Evolutionary conservation across 2,329 filamentous ascomycete genomes (phyloP).

Genomic region (Ceratocystis cacaofunesta): DNA sequence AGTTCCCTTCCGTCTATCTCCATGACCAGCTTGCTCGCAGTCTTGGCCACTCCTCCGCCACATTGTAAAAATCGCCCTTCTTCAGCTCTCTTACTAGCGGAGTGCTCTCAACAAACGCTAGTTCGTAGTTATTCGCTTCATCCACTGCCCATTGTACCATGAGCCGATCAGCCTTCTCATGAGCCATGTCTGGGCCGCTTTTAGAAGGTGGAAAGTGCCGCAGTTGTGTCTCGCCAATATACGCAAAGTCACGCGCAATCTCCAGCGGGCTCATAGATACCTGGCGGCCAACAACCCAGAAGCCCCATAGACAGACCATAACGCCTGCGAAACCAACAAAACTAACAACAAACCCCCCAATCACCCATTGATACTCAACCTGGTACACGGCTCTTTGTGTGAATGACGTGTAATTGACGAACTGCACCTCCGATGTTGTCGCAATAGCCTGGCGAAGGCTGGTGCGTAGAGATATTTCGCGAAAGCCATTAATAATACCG

Average conservation of each 20-base stretch:
- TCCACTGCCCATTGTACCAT: conserved; percentile 16
- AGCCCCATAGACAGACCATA: conserved; percentile 14
- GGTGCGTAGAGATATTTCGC: conserved; percentile 13
- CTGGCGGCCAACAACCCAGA: conserved; percentile 14
- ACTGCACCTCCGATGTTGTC: conserved; percentile 7
- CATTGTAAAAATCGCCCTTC: conserved; percentile 15
- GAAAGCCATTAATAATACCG: conserved; percentile 13
- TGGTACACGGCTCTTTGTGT: conserved; percentile 12
- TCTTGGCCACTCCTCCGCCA: conserved; percentile 7
- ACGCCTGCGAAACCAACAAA: conserved; percentile 6
- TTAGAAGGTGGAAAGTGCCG: conserved; percentile 15
- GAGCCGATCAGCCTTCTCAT: conserved; percentile 9
- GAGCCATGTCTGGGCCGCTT: conserved; percentile 11
- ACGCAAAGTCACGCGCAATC: conserved; percentile 14
- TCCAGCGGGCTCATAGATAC: conserved; percentile 16
- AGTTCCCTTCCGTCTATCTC: background rate
- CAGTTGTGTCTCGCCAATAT: conserved; percentile 13
- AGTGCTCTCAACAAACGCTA: conserved; percentile 16
- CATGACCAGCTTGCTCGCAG: background rate
- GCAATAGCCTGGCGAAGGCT: conserved; percentile 9
- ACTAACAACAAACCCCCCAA: conserved; percentile 13
- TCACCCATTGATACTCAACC: conserved; percentile 16
- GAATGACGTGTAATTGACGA: conserved; percentile 15
- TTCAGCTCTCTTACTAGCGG: conserved; percentile 8
- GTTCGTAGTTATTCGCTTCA: conserved; percentile 13